These are phyloP conservation scores for Trichopus zeylanicus DNA, from an alignment of 116 monocot species.

Conservation along the genomic window DNA sequence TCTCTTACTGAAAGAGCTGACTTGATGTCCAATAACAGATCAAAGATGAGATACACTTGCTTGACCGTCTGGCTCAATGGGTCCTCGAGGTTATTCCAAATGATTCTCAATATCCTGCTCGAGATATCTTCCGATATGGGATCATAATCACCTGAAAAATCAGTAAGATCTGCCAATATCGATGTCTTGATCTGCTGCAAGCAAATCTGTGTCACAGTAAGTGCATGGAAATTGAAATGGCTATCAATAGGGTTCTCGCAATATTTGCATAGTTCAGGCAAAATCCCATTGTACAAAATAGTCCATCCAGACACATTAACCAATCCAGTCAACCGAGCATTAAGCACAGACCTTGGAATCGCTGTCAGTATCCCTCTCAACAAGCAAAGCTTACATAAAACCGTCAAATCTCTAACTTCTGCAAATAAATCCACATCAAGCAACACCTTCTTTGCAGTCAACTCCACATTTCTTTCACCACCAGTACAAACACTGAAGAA, in stretches of 20 bases:
- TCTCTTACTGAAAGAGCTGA: slow-evolving; percentile 32
- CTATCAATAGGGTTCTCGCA: slow-evolving; percentile 89
- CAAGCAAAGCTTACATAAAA: slow-evolving; percentile 83
- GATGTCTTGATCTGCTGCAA: slow-evolving; percentile 98
- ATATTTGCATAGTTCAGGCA: slow-evolving; percentile 84
- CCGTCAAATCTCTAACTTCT: slow-evolving; percentile 38
- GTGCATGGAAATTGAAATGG: slow-evolving; percentile 98
- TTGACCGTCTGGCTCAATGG: slow-evolving; percentile 93
- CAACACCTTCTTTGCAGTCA: slow-evolving; percentile 16
- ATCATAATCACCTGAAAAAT: slow-evolving; percentile 42
- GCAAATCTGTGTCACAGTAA: slow-evolving; percentile 96
- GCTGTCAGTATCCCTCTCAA: slow-evolving; percentile 88
- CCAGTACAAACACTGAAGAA: slow-evolving; percentile 39
- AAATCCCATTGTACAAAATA: slow-evolving; percentile 69
- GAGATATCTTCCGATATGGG: slow-evolving; percentile 53
- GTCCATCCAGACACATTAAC: slow-evolving; percentile 34
- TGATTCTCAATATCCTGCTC: slow-evolving; percentile 55
- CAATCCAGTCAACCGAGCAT: slow-evolving; percentile 16
- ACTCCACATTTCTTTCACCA: slow-evolving; percentile 14
- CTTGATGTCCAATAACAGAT: slow-evolving; percentile 83
- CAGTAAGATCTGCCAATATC: slow-evolving; percentile 27
- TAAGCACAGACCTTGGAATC: slow-evolving; percentile 65
- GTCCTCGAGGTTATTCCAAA: slow-evolving; percentile 98
- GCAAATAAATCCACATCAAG: slow-evolving; percentile 27
- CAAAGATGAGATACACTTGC: slow-evolving; percentile 94